Conservation (phyloP, 768 basidiomycete species). For the Auriculariales sp. region DNA sequence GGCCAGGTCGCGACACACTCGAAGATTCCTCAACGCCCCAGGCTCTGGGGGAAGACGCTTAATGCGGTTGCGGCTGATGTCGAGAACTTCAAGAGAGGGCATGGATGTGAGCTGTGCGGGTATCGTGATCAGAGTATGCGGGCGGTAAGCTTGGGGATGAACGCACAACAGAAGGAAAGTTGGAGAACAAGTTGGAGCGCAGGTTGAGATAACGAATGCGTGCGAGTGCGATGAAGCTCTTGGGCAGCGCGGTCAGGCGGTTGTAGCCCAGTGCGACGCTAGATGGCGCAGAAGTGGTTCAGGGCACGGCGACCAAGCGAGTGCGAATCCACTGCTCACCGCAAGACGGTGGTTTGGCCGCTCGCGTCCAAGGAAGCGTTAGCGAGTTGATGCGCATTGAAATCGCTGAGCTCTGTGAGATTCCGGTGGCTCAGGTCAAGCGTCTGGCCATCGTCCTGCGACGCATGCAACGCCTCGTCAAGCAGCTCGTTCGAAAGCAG, state of each 20-base stretch:
- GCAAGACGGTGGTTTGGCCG: slow-evolving; percentile 40
- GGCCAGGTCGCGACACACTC: slow-evolving; percentile 29
- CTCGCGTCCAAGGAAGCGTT: slow-evolving; percentile 32
- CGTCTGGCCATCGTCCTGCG: slow-evolving; percentile 67
- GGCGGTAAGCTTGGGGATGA: slow-evolving; percentile 5
- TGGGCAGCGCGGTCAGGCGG: slow-evolving; percentile 60
- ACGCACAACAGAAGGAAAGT: slow-evolving; percentile 80
- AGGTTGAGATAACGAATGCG: slow-evolving; percentile 76
- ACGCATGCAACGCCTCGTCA: slow-evolving; percentile 45
- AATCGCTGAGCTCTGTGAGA: slow-evolving; percentile 59
- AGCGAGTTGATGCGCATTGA: slow-evolving; percentile 66
- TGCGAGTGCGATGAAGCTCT: slow-evolving; percentile 55
- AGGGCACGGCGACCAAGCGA: slow-evolving; percentile 13
- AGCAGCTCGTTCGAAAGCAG: slow-evolving; percentile 40
- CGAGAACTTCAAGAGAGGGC: slow-evolving; percentile 82
- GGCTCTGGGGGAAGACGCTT: slow-evolving; percentile 64
- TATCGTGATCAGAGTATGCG: slow-evolving; percentile 6
- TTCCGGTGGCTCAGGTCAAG: slow-evolving; percentile 71
- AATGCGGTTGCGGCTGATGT: slow-evolving; percentile 87
- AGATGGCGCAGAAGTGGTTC: slow-evolving; percentile 9
- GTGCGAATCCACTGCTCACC: no score
- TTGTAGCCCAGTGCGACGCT: slow-evolving; percentile 86
- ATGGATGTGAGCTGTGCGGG: slow-evolving; percentile 57
- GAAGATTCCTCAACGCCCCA: slow-evolving; percentile 62
- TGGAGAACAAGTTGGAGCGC: slow-evolving; percentile 66